Percentiles rank a stretch among this genome's conserved stretches.
Conservation (phyloP, 2,329 filamentous ascomycete species). For the Zasmidium citrigriseum region DNA sequence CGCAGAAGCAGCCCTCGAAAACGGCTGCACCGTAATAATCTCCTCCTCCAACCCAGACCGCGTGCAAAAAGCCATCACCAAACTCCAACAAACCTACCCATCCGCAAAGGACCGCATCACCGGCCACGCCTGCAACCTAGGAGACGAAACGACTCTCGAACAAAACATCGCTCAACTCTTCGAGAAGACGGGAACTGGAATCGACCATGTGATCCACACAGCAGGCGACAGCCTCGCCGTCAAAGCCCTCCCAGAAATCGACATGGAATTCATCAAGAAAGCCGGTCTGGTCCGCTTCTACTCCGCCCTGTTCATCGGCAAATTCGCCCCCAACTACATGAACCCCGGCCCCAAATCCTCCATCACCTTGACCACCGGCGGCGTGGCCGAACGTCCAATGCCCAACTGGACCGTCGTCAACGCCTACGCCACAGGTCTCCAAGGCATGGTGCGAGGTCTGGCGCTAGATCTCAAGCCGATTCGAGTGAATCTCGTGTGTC, state of each 20-base stretch:
- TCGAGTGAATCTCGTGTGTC: slow-evolving; percentile 63
- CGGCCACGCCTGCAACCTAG: slow-evolving; percentile 53
- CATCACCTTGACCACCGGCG: slow-evolving; percentile 60
- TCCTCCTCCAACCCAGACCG: slow-evolving; percentile 58
- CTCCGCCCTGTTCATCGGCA: slow-evolving; percentile 54
- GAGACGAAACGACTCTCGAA: slow-evolving; percentile 48
- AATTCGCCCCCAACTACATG: slow-evolving; percentile 50
- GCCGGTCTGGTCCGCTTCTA: slow-evolving; percentile 54
- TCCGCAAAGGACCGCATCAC: slow-evolving; percentile 40
- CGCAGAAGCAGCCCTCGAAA: slow-evolving; percentile 58
- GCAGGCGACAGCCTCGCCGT: slow-evolving; percentile 52
- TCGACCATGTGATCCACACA: slow-evolving; percentile 62
- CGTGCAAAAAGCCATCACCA: slow-evolving; percentile 49
- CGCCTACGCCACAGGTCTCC: slow-evolving; percentile 52
- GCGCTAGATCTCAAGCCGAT: slow-evolving; percentile 65
- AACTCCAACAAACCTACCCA: slow-evolving; percentile 48
- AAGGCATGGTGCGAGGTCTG: slow-evolving; percentile 56
- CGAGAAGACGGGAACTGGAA: slow-evolving; percentile 35
- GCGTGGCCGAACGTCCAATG: slow-evolving; percentile 52
- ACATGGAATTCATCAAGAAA: slow-evolving; percentile 41
- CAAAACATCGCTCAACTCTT: slow-evolving; percentile 51
- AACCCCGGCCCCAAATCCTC: slow-evolving; percentile 45
- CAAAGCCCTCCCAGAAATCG: slow-evolving; percentile 44
- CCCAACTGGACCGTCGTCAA: slow-evolving; percentile 54
- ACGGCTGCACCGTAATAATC: slow-evolving; percentile 59